Base-by-base conservation (phyloP, 2,329 filamentous ascomycete genomes). In the Epichloe elymi region DNA sequence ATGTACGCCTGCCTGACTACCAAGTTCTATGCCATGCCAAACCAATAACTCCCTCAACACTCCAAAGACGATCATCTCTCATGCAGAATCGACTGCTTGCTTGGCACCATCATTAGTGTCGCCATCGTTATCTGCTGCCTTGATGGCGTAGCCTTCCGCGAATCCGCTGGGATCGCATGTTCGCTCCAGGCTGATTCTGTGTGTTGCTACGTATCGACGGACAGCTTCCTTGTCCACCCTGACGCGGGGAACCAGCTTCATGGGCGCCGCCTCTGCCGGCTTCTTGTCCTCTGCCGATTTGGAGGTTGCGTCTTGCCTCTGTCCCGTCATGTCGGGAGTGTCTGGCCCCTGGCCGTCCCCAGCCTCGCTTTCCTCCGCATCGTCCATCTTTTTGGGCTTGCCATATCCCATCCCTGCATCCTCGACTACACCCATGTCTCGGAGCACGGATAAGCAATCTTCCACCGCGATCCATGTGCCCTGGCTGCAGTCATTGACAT, bases 391-490 rank as follows among this genome's bases (percentile, higher is more conserved):
- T 54, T 53, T 51, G 43, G 62, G 63, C 56, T 69, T 72, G 12
- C 68, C 67, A 4, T 67, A 69, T 1, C 70, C 70, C 65, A 69
- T 64, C 62, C 70, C 76, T 57, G 72, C 77, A 60, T 83, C 73
- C 66, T 81, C 66, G 46, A 85, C 72, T 37, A 93, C 70, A 8
- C 78, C 82, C 88, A 96, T 95, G 52, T 88, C 83, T 54, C 85
- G 80, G 50, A 96, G 70, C 23, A 88, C 82, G 1, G 73, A 73
- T 42, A 95, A 76, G 52, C 91, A 88, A 67, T 97, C 91, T 42
- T 96, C 91, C 0, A 78, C 76, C 51, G 85, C 74, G 65, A 97
- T 95, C 73, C 87, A 95, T 0, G 89, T 95, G 39, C 78, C 81
- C 46, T 79, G 72, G 49, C 86, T 87, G 60, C 91, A 83, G 52